Evolutionary conservation across 176 grass and related monocot species (phyloP).

Genomic region (Cenchrus purpureus): DNA sequence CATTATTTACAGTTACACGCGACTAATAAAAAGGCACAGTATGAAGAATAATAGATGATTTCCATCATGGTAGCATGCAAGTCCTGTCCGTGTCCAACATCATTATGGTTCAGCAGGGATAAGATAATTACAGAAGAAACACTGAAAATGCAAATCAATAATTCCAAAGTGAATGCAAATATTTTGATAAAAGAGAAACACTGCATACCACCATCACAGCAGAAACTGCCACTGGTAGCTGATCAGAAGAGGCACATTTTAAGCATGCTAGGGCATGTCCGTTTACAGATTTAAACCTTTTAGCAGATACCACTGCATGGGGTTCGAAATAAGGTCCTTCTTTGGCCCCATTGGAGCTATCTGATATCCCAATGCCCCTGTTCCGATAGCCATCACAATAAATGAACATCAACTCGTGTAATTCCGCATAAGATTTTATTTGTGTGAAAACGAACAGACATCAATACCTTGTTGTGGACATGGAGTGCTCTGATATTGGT

Average conservation of each 20-base stretch:
- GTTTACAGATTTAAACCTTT: slow-evolving; percentile 48
- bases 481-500: slow-evolving; percentile 13
- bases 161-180: slow-evolving; percentile 22
- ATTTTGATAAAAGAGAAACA: slow-evolving; percentile 1
- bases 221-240: slow-evolving; percentile 20
- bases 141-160: neutral
- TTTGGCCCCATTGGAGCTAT: slow-evolving; percentile 18
- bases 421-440: neutral
- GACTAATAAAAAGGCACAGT: neutral
- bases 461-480: slow-evolving; percentile 39
- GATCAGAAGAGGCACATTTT: slow-evolving; percentile 4
- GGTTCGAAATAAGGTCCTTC: slow-evolving; percentile 27
- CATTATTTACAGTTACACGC: neutral
- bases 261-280: slow-evolving; percentile 15
- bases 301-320: slow-evolving; percentile 19
- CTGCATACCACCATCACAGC: slow-evolving; percentile 1
- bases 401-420: neutral
- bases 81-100: slow-evolving; percentile 14
- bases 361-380: slow-evolving; percentile 29
- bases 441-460: neutral
- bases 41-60: neutral
- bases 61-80: neutral
- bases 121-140: slow-evolving; percentile 12
- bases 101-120: slow-evolving; percentile 8
- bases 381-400: slow-evolving; percentile 3